These are phyloP conservation scores for Coemansia sp. DNA, from an alignment of 192 early-diverging fungal species.

Conservation along the genomic window DNA sequence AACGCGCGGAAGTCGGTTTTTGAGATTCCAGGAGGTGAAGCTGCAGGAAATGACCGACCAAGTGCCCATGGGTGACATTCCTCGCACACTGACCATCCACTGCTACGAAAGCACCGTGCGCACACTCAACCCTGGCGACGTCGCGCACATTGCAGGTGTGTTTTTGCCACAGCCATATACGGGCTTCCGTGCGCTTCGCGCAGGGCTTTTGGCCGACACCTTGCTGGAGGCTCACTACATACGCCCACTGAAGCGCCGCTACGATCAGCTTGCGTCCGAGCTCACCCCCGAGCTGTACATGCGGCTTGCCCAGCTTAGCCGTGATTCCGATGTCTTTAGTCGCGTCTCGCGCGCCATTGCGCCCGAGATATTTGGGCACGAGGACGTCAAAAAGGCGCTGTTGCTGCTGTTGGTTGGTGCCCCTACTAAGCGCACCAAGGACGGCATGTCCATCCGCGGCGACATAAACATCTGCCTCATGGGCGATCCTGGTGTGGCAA, in stretches of 20 bases:
- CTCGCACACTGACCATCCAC: conserved; percentile 91
- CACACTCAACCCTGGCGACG: conserved; percentile 82
- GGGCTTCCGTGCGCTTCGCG: conserved; percentile 84
- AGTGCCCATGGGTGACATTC: conserved; percentile 98
- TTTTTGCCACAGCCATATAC: conserved; percentile 90
- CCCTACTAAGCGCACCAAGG: conserved; percentile 73
- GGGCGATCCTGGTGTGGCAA: conserved; percentile 98
- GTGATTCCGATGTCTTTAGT: conserved; percentile 71
- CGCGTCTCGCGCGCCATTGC: conserved; percentile 73
- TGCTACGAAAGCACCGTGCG: conserved; percentile 76
- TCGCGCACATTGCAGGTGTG: conserved; percentile 76
- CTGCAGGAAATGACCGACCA: conserved; percentile 96
- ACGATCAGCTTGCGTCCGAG: conserved; percentile 69
- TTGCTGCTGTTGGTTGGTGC: conserved; percentile 80
- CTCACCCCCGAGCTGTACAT: conserved; percentile 52
- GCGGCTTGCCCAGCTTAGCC: conserved; percentile 55
- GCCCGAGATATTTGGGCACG: conserved; percentile 89
- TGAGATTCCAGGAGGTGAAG: conserved; percentile 95
- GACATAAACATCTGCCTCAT: conserved; percentile 97
- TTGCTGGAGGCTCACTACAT: conserved; percentile 88
- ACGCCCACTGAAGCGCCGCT: conserved; percentile 83
- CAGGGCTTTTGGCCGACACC: conserved; percentile 92
- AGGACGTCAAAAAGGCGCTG: conserved; percentile 89
- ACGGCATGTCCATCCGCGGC: conserved; percentile 94
- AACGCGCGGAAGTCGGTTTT: conserved; percentile 85